Base-by-base conservation (phyloP, 2,329 filamentous ascomycete species). In the Chalara sp. region DNA sequence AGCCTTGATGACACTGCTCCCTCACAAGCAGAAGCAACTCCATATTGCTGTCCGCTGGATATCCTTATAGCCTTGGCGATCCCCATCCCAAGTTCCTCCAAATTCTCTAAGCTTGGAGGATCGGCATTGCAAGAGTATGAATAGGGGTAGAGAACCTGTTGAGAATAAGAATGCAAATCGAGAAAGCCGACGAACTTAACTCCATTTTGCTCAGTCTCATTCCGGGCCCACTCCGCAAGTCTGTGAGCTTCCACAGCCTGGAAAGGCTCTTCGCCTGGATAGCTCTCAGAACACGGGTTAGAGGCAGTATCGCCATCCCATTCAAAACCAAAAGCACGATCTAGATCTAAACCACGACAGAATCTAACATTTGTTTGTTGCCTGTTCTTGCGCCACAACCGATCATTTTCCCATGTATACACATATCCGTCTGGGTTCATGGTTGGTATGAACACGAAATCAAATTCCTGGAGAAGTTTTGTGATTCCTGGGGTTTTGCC, bases 371-470 rank as follows among this genome's bases (percentile, higher is more conserved):
- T 83, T 0, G 91, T 97, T 47, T 83, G 78, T 65, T 97, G 92
- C 46, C 89, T 78, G 52, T 93, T 95, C 71, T 97, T 99, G 63
- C 92, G 86, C 92, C 92, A 99, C 0, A 99, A 75, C 6, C 93
- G 84, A 67, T 99, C 92, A 1, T 81, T 81, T 53, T 91, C 82
- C 92, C 92, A 97, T 1, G 88, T 90, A 68, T 96, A 96, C 56
- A 89, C 85, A 64, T 96, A 95, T 32, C 93, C 93, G 66, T 99
- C 93, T 0, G 92, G 90, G 65, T 99, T 99, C 52, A 93, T 70
- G 0, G 89, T 88, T 0, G 93, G 93, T 29, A 97, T 78, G 60
- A 97, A 86, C 43, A 97, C 76, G 60, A 95, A 83, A 67, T 97
- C 91, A 63, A 92, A 96, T 49, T 86, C 76, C 56, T 93, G 78